A percentile compares a stretch with the other conserved stretches of the same genome.
Conservation (phyloP, 129 eudicot genomes). For the Glebionis coronaria region DNA sequence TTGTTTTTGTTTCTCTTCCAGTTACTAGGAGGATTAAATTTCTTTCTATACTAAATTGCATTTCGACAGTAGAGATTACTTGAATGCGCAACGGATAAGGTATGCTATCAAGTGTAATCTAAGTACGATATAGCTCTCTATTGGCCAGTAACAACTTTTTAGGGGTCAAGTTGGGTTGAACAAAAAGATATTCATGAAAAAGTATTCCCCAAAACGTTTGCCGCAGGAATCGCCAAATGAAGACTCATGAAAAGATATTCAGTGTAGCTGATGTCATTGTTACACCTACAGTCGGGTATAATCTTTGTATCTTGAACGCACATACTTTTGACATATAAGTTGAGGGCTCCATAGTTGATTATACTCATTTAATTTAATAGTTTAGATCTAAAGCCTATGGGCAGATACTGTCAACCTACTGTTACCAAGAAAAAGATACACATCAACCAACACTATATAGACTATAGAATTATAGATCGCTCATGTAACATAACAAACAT, state of each 20-base stretch:
- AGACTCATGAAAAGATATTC: constrained; percentile 66
- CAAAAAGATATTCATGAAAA: not conserved
- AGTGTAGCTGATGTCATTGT: constrained; percentile 84
- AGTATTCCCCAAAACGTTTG: not conserved
- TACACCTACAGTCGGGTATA: constrained; percentile 88
- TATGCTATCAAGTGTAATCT: constrained; percentile 9
- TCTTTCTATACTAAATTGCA: no score
- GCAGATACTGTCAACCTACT: not conserved
- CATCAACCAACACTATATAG: not conserved
- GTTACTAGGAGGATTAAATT: no score
- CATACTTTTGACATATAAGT: not conserved
- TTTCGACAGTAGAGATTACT: constrained; percentile 72
- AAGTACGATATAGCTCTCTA: not conserved
- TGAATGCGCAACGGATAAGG: constrained; percentile 92
- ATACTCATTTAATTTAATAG: not conserved
- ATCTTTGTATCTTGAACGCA: not conserved
- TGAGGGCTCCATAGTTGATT: not conserved
- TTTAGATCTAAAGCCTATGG: not conserved
- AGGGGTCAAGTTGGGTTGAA: no score
- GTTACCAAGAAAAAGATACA: not conserved
- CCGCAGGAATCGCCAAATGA: constrained; percentile 70
- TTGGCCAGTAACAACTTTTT: no score
- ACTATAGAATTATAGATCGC: not conserved
- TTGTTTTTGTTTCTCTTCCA: no score
- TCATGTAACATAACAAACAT: not conserved